Evolutionary conservation across 169 alveolate genomes (phyloP).

Genomic region (Plasmodium gaboni): DNA sequence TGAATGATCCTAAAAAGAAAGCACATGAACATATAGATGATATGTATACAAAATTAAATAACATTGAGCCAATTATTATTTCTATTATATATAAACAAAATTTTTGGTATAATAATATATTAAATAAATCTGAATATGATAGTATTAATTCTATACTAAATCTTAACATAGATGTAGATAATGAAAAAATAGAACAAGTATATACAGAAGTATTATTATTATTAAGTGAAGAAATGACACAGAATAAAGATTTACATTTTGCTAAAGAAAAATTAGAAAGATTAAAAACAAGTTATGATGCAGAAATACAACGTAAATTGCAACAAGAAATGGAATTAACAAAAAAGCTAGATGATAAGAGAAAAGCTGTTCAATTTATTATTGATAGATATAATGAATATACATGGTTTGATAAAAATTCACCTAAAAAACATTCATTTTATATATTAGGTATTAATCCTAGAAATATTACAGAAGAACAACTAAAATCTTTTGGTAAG

Average conservation of each 20-base stretch:
- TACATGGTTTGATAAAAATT: conserved; percentile 75
- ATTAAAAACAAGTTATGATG: conserved; percentile 72
- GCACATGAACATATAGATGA: conserved; percentile 46
- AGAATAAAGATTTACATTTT: conserved; percentile 44
- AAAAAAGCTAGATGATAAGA: conserved; percentile 72
- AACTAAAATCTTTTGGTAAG: conserved; percentile 77
- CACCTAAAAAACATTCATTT: conserved; percentile 79
- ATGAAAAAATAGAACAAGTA: conserved; percentile 22
- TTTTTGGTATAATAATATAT: conserved; percentile 57
- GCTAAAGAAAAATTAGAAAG: conserved; percentile 76
- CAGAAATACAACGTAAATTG: conserved; percentile 78
- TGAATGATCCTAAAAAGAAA: not conserved
- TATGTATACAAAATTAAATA: conserved; percentile 46
- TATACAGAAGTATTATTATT: conserved; percentile 44
- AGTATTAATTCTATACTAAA: conserved; percentile 68
- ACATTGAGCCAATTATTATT: conserved; percentile 38
- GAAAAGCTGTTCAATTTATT: conserved; percentile 81
- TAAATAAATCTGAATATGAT: conserved; percentile 73
- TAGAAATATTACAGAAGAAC: conserved; percentile 70
- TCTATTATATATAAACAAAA: conserved; percentile 54
- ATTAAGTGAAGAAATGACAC: conserved; percentile 58
- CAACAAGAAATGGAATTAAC: conserved; percentile 81
- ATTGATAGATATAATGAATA: conserved; percentile 79
- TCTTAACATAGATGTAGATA: conserved; percentile 46
- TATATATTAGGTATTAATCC: conserved; percentile 83